Percentiles rank a stretch among this genome's conserved stretches.
phyloP scores from a whole-genome alignment of 495 filamentous ascomycete genomes.

The Polyplosphaeria fusca region DNA sequence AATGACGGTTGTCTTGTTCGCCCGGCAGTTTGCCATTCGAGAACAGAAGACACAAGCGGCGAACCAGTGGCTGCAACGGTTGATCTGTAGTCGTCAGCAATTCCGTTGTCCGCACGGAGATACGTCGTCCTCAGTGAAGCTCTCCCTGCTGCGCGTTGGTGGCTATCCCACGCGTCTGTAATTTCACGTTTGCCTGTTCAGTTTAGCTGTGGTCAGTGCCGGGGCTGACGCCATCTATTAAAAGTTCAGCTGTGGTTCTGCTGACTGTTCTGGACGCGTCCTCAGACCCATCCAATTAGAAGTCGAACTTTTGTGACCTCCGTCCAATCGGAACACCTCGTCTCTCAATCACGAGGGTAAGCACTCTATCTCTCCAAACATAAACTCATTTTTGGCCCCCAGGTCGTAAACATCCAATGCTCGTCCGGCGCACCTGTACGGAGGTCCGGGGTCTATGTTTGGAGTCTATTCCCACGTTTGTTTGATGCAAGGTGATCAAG shows the following conservation, averaged over 20 bases:
- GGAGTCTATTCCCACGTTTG: too few species aligned
- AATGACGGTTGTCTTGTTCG: neutral
- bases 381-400: neutral
- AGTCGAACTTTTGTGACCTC: neutral
- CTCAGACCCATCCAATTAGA: too few species aligned
- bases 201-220: neutral
- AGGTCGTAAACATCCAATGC: neutral
- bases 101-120: too few species aligned
- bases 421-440: neutral
- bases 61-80: too few species aligned
- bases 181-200: neutral
- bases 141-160: neutral
- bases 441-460: neutral
- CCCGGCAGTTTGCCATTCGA: too few species aligned
- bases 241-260: neutral
- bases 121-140: neutral
- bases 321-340: neutral
- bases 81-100: too few species aligned
- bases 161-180: neutral
- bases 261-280: too few species aligned
- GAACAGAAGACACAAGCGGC: too few species aligned
- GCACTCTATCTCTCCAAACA: neutral
- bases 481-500: too few species aligned
- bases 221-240: neutral
- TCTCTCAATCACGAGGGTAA: neutral